A percentile compares a stretch with the other conserved stretches of the same genome.
phyloP scores from a whole-genome alignment of 208 protist genomes.

The Leishmania gerbilli region DNA sequence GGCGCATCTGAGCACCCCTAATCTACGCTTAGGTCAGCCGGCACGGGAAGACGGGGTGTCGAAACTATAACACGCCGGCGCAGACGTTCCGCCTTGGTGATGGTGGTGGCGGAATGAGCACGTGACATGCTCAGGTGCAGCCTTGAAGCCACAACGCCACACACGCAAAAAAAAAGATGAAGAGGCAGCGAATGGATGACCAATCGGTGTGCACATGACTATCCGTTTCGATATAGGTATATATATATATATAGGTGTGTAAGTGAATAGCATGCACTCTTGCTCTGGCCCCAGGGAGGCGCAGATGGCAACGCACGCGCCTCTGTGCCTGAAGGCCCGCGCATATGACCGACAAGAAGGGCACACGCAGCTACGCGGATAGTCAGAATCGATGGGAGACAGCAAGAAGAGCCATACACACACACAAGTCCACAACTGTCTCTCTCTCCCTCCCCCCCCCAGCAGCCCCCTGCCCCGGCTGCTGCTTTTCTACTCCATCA shows the following conservation, averaged over 20 bases:
- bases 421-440: too few species aligned
- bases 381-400: background rate
- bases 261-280: background rate
- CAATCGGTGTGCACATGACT: background rate
- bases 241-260: background rate
- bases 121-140: background rate
- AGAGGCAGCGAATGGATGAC: background rate
- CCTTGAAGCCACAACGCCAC: background rate
- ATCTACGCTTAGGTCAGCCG: background rate
- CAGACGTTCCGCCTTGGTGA: background rate
- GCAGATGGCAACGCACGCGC: background rate
- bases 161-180: background rate
- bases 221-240: background rate
- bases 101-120: background rate
- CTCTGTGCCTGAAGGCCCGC: background rate
- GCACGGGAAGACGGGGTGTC: background rate
- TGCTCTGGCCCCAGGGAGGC: background rate
- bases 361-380: background rate
- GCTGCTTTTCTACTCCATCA: conserved; percentile 19
- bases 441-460: background rate
- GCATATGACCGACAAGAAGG: background rate
- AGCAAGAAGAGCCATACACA: background rate
- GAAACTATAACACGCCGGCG: background rate
- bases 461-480: background rate
- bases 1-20: background rate